These are phyloP conservation scores for Sungouiozyma intestinalis DNA, from an alignment of 805 yeast species.

Conservation along the genomic window DNA sequence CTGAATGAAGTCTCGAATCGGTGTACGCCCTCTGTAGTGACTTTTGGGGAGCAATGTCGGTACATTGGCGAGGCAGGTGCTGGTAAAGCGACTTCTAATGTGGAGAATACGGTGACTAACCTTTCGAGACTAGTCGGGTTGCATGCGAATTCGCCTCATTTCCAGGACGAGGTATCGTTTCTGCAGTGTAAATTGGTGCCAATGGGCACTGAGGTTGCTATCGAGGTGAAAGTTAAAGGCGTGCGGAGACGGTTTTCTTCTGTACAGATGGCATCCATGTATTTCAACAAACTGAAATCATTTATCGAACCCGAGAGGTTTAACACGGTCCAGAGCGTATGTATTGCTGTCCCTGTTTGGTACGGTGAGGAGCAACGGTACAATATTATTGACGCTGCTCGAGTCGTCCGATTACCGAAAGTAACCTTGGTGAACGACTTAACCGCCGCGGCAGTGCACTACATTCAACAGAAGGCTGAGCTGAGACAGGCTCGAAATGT, in stretches of 20 bases:
- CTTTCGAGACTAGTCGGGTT: conserved; percentile 87
- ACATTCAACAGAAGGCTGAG: conserved; percentile 95
- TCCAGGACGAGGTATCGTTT: conserved; percentile 60
- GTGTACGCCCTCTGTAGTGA: conserved; percentile 83
- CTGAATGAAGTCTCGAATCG: conserved; percentile 98
- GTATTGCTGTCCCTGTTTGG: conserved; percentile 93
- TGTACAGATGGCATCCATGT: conserved; percentile 90
- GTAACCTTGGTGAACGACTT: conserved; percentile 94
- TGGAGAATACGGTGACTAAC: conserved; percentile 91
- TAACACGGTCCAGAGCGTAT: conserved; percentile 67
- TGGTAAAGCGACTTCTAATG: conserved; percentile 90
- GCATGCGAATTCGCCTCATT: conserved; percentile 52
- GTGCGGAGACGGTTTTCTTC: conserved; percentile 69
- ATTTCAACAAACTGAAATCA: conserved; percentile 77
- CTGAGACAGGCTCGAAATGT: conserved; percentile 78
- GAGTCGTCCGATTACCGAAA: conserved; percentile 91
- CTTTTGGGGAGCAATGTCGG: conserved; percentile 82
- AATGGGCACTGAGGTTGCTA: conserved; percentile 63
- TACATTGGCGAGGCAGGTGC: conserved; percentile 90
- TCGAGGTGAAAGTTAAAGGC: conserved; percentile 77
- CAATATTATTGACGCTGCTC: conserved; percentile 89
- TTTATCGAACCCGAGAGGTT: conserved; percentile 72
- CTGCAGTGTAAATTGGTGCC: conserved; percentile 63
- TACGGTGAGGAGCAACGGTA: conserved; percentile 93
- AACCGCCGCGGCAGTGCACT: conserved; percentile 97